A percentile compares a stretch with the other conserved stretches of the same genome.
These are phyloP conservation scores for Pyrenophora tritici-repentis DNA, from an alignment of 2,329 filamentous ascomycete genomes.

Conservation along the genomic window DNA sequence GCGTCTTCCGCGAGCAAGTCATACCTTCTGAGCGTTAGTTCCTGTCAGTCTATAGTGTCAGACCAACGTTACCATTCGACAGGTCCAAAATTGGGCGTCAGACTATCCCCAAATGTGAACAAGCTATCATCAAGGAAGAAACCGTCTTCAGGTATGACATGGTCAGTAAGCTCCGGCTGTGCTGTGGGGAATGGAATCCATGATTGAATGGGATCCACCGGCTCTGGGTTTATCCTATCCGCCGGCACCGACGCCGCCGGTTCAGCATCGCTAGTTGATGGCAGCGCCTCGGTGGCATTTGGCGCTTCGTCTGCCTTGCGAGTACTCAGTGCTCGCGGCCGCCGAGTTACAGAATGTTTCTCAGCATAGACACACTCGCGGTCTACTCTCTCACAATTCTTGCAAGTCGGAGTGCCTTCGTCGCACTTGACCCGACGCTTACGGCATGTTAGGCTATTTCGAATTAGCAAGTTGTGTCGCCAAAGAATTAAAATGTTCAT, in stretches of 20 bases:
- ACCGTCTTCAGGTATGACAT: constrained; percentile 27
- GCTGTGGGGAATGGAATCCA: constrained; percentile 22
- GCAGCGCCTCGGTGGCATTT: constrained; percentile 8
- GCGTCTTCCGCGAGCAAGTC: constrained; percentile 54
- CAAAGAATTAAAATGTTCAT: too few species aligned
- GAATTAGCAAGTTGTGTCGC: constrained; percentile 8
- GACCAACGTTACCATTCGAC: constrained; percentile 46
- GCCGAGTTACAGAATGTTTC: constrained; percentile 11
- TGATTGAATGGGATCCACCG: constrained; percentile 13
- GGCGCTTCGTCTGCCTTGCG: constrained; percentile 13
- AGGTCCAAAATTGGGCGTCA: constrained; percentile 49
- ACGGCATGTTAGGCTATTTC: constrained; percentile 50
- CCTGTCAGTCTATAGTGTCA: not conserved
- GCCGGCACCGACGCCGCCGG: not conserved
- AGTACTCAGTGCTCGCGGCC: constrained; percentile 17
- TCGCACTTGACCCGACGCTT: constrained; percentile 58
- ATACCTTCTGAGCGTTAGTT: constrained; percentile 34
- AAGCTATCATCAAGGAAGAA: constrained; percentile 32
- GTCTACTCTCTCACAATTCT: constrained; percentile 50
- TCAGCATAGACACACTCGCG: constrained; percentile 49
- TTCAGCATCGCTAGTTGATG: constrained; percentile 5
- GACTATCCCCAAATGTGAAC: constrained; percentile 34
- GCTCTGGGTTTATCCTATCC: constrained; percentile 12
- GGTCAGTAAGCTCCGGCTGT: constrained; percentile 20
- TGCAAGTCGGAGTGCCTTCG: constrained; percentile 52